Conservation (phyloP, 2,329 filamentous ascomycete species). For the Sordariomycetes sp. region DNA sequence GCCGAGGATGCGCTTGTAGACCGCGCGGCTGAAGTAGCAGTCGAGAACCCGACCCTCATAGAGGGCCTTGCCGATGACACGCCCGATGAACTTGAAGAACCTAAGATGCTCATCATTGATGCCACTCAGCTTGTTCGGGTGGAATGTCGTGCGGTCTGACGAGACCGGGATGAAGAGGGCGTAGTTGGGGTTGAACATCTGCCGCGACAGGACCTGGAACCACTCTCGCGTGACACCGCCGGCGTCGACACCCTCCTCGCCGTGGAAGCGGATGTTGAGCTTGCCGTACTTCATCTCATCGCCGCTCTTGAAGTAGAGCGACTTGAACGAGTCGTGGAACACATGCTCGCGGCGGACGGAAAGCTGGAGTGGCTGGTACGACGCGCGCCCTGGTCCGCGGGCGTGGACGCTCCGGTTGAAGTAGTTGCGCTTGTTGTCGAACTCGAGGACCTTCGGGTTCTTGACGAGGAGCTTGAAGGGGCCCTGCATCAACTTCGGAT, state of each 20-base stretch:
- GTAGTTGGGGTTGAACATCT: conserved; percentile 99
- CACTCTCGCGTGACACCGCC: conserved; percentile 96
- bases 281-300: conserved; percentile 99
- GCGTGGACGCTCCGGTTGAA: conserved; percentile 87
- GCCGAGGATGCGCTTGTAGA: conserved; percentile 95
- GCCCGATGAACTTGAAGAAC: conserved; percentile 99
- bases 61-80: conserved; percentile 94
- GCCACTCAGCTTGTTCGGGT: conserved; percentile 86
- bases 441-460: conserved; percentile 97
- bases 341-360: conserved; percentile 88
- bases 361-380: conserved; percentile 66
- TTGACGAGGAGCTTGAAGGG: conserved; percentile 94
- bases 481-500: conserved; percentile 96
- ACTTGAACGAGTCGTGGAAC: conserved; percentile 96
- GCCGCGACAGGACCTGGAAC: conserved; percentile 94
- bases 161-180: conserved; percentile 94
- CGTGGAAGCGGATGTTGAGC: conserved; percentile 92
- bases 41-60: conserved; percentile 94
- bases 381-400: conserved; percentile 56
- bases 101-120: conserved; percentile 92
- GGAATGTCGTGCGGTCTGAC: conserved; percentile 95
- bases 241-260: conserved; percentile 94
- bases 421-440: conserved; percentile 99
- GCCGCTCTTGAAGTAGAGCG: conserved; percentile 91
- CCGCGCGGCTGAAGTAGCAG: conserved; percentile 96